These are phyloP conservation scores for Bisporella sp. DNA, from an alignment of 2,329 filamentous ascomycete genomes.

Conservation along the genomic window DNA sequence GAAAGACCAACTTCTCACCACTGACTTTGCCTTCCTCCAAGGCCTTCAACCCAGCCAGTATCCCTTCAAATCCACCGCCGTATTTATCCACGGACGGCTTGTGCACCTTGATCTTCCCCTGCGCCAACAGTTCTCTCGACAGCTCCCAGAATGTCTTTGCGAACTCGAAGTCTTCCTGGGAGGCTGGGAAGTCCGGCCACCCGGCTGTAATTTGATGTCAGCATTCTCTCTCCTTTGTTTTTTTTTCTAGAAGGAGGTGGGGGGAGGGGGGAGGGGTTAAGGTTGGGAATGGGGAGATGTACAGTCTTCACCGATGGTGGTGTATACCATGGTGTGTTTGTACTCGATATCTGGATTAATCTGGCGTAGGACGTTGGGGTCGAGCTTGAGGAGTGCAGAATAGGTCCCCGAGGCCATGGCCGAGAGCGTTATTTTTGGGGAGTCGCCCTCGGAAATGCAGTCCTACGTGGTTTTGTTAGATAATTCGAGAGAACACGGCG, in stretches of 20 bases:
- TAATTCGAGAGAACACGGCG: no score
- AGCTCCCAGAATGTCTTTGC: constrained; percentile 33
- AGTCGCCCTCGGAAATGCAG: constrained; percentile 36
- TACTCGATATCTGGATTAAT: constrained; percentile 30
- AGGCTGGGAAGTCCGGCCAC: constrained; percentile 9
- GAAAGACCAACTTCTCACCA: constrained; percentile 39
- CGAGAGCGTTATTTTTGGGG: constrained; percentile 29
- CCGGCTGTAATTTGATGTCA: no score
- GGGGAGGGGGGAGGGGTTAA: no score
- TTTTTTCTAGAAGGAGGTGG: no score
- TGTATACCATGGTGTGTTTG: constrained; percentile 33
- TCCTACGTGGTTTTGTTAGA: constrained; percentile 17
- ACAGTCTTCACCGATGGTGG: constrained; percentile 32
- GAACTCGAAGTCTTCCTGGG: constrained; percentile 29
- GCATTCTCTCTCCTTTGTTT: no score
- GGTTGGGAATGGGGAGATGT: constrained; percentile 8
- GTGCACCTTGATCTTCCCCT: constrained; percentile 32
- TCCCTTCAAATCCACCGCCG: constrained; percentile 25
- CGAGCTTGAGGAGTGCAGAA: constrained; percentile 32
- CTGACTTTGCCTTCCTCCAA: constrained; percentile 29
- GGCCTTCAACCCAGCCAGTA: constrained; percentile 20
- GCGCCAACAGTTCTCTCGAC: constrained; percentile 26
- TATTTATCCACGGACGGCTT: constrained; percentile 20
- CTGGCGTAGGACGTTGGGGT: constrained; percentile 33
- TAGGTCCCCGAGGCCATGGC: constrained; percentile 35